These are phyloP conservation scores for Ampelocalamus luodianensis DNA, from an alignment of 176 grass and related monocot species.

Conservation along the genomic window DNA sequence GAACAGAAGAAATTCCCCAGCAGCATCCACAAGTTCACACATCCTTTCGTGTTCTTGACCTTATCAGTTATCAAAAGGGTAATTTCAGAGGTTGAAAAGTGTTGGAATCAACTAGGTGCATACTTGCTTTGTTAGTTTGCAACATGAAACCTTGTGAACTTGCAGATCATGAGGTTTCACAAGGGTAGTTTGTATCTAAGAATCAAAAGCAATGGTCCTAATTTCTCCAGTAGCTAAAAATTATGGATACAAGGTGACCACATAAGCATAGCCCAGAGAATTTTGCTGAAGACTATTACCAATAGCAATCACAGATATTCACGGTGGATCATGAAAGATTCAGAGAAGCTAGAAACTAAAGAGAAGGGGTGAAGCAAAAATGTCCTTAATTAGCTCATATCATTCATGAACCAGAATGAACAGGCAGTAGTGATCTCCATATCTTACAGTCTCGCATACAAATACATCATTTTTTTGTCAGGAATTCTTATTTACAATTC, in stretches of 20 bases:
- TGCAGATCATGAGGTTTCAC: not conserved
- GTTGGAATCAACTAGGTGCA: not conserved
- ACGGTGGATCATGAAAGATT: not conserved
- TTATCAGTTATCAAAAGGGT: not conserved
- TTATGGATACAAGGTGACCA: not conserved
- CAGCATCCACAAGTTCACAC: not conserved
- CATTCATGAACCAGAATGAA: not conserved
- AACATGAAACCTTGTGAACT: not conserved
- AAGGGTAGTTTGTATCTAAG: not conserved
- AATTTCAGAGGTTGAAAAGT: not conserved
- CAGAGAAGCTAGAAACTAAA: not conserved
- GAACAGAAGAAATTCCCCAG: not conserved
- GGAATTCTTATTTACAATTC: slow-evolving; percentile 58
- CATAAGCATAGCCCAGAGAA: not conserved
- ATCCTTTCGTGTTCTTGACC: not conserved
- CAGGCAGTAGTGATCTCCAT: not conserved
- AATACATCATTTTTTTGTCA: slow-evolving; percentile 20
- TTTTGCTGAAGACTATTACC: not conserved
- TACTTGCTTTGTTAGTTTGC: not conserved
- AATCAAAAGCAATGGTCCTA: not conserved
- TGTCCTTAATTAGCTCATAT: not conserved
- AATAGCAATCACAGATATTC: not conserved
- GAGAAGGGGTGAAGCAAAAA: not conserved
- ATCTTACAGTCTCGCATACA: not conserved
- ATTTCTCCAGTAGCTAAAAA: not conserved